Base-by-base conservation (phyloP, 2,329 filamentous ascomycete species). In the Colletotrichum spaethianum region DNA sequence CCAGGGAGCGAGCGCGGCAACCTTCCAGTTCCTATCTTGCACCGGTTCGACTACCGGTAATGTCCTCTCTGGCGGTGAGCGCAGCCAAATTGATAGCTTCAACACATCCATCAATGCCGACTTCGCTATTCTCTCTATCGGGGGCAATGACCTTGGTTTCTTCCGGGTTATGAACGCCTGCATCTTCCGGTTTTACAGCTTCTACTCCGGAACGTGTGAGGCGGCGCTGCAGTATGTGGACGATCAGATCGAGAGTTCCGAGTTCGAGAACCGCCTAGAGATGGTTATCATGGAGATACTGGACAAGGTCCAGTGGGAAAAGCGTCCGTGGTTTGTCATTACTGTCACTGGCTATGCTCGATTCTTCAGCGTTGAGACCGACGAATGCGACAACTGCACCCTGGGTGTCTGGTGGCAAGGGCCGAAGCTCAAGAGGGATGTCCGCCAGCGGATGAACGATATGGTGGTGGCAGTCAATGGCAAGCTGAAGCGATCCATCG, bases 131-230 rank as follows among this genome's bases (percentile, higher is more conserved):
- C 78, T 87, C 7, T 86, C 84, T n/a, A 79, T 86, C 40, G 85
- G 84, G 57, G 85, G 85, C 20, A 87, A 86, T 76, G 85, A 87
- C 74, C 80, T 87, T 11, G 85, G 84, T 73, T 87, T 86, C 79
- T 87, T 86, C 73, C 82, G 84, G 46, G 83, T 87, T 26, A 85
- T 87, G 77, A 86, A 87, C 74, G 84, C 84, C 31, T 87, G 86
- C 75, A 82, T 87, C 20, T 86, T 87, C 73, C 81, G 84, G 40
- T 86, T 86, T 75, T 86, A 87, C 75, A 83, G 82, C 74, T 84
- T 85, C 76, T 85, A 84, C 77, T 85, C 83, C 20, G 84, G 84
- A 6, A 84, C 84, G 1, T 87, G 85, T 76, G 81, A 82, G 63
- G 70, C 80, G 3, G 83, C 84, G 1, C 79, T 86, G 1, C 76